These are phyloP conservation scores for Pterocarpus santalinus DNA, from an alignment of 306 rosid genomes.

Conservation along the genomic window DNA sequence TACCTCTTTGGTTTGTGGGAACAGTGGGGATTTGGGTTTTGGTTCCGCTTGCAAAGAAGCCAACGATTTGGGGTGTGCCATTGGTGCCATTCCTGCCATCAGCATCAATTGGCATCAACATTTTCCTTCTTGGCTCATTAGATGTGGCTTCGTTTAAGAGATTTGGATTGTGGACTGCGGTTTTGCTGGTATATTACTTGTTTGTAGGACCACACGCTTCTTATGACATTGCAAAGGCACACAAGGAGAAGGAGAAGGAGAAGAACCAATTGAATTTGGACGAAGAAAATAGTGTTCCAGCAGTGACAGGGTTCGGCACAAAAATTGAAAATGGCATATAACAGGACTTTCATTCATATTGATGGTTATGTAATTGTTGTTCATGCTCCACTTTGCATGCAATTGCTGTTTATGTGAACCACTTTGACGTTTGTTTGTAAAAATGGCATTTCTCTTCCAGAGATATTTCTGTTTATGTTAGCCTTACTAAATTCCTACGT, in stretches of 20 bases:
- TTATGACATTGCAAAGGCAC: constrained; percentile 64
- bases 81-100: constrained; percentile 80
- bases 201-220: constrained; percentile 72
- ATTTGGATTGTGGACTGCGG: constrained; percentile 61
- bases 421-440: too few relatives aligned
- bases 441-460: too few relatives aligned
- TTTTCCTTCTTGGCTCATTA: constrained; percentile 84
- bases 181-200: constrained; percentile 62
- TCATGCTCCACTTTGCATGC: neutral
- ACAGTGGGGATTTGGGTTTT: constrained; percentile 60
- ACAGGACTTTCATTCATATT: constrained; percentile 2
- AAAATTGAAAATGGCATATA: constrained; percentile 14
- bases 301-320: neutral
- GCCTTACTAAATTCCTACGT: too few relatives aligned
- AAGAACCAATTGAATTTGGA: constrained; percentile 29
- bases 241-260: constrained; percentile 12
- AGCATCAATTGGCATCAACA: constrained; percentile 65
- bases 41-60: constrained; percentile 67
- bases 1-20: constrained; percentile 64
- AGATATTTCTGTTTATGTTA: too few relatives aligned
- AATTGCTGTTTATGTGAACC: neutral
- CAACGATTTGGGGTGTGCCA: constrained; percentile 80
- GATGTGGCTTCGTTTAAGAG: constrained; percentile 65
- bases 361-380: neutral
- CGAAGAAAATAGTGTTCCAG: constrained; percentile 46